These are phyloP conservation scores for Grosmannia clavigera DNA, from an alignment of 2,329 filamentous ascomycete species.

Conservation along the genomic window DNA sequence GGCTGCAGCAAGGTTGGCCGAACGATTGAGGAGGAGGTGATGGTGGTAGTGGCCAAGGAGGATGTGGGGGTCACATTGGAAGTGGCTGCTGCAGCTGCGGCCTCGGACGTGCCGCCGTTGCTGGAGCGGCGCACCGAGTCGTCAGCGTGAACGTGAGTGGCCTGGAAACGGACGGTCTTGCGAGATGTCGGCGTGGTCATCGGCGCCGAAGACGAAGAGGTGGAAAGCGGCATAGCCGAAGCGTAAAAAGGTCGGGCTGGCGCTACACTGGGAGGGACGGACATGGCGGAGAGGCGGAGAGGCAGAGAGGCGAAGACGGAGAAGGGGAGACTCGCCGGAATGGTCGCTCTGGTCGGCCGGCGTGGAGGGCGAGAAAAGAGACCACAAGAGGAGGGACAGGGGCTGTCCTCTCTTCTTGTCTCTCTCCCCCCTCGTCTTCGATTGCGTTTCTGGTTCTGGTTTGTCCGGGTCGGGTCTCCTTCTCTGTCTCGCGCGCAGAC, in stretches of 20 bases:
- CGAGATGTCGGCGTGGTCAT: constrained; percentile 2
- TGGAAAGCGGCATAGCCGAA: too few relatives aligned
- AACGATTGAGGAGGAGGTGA: constrained; percentile 8
- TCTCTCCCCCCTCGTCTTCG: neutral
- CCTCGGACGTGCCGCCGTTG: neutral
- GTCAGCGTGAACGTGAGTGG: neutral
- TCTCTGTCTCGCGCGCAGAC: too few relatives aligned
- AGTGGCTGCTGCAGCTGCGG: neutral
- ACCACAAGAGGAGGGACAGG: neutral
- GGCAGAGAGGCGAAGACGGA: neutral
- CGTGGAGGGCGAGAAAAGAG: neutral
- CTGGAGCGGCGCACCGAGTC: neutral
- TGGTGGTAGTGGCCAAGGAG: neutral
- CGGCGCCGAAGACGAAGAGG: neutral
- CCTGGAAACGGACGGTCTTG: constrained; percentile 13
- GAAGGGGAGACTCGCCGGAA: neutral
- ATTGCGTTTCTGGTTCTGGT: too few relatives aligned
- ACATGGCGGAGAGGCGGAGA: neutral
- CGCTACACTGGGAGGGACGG: neutral
- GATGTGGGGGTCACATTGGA: neutral
- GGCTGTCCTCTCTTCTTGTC: neutral
- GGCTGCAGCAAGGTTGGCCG: constrained; percentile 49
- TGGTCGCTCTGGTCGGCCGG: neutral
- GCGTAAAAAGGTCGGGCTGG: neutral
- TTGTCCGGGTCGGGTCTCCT: too few relatives aligned